phyloP scores from a whole-genome alignment of 176 grass and related monocot genomes.

The Eleusine coracana region DNA sequence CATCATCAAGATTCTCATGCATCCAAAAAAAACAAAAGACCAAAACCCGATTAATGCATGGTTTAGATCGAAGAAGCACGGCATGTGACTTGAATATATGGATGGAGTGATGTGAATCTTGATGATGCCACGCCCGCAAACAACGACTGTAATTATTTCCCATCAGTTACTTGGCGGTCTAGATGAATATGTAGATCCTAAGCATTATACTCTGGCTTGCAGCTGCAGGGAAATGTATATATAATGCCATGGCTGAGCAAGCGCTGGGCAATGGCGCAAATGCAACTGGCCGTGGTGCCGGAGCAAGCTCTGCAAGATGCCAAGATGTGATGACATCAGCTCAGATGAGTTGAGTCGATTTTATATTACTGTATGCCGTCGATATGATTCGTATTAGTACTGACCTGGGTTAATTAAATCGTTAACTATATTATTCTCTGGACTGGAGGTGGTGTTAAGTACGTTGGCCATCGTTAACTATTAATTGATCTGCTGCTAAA shows the following conservation, averaged over 20 bases:
- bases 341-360: conserved; percentile 4
- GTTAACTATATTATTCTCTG: conserved; percentile 5
- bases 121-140: conserved; percentile 72
- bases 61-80: not conserved
- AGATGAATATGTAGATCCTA: not conserved
- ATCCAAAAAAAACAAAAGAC: not conserved
- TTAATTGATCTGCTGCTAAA: not conserved
- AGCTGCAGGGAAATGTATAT: not conserved
- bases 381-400: not conserved
- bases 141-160: conserved; percentile 35
- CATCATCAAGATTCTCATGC: conserved; percentile 90
- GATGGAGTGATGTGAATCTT: conserved; percentile 62
- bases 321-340: not conserved
- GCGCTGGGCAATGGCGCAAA: too few relatives aligned
- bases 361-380: not conserved
- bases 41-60: not conserved
- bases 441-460: not conserved
- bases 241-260: not conserved
- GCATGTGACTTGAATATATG: too few relatives aligned
- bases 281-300: too few relatives aligned
- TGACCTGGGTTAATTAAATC: not conserved
- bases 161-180: not conserved
- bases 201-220: not conserved
- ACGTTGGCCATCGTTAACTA: not conserved
- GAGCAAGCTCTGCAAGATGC: not conserved